Conservation (phyloP, 345 rosid genomes). For the Eucalyptus viminalis region DNA sequence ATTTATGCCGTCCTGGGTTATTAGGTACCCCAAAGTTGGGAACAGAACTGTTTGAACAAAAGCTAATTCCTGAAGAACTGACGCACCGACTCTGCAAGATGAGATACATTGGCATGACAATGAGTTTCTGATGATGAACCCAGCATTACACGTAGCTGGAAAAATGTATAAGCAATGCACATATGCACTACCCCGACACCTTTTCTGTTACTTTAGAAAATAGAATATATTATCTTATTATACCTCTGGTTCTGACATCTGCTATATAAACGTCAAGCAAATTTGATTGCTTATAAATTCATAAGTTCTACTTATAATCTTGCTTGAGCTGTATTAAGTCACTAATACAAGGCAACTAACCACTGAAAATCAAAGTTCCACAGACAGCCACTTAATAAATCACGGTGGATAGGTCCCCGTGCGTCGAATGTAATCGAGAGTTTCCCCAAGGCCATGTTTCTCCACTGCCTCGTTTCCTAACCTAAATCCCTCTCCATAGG, state of each 20-base stretch:
- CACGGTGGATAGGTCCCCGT: slow-evolving; percentile 15
- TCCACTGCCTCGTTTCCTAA: slow-evolving; percentile 54
- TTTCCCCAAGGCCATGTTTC: slow-evolving; percentile 47
- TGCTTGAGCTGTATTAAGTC: neutral
- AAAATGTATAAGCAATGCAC: neutral
- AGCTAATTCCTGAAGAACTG: neutral
- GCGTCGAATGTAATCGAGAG: slow-evolving; percentile 68
- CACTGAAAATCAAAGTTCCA: neutral
- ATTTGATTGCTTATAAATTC: neutral
- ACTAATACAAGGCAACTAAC: neutral
- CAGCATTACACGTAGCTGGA: neutral
- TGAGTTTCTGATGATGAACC: neutral
- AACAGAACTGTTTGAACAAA: neutral
- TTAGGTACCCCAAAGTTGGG: neutral
- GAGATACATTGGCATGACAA: neutral
- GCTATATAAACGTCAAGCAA: neutral
- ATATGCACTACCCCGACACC: neutral
- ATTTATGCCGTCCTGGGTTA: neutral
- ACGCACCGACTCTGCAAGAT: neutral
- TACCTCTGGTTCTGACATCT: neutral
- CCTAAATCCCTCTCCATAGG: slow-evolving; percentile 90
- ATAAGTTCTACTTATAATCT: neutral
- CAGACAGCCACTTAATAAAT: neutral
- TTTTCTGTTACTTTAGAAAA: neutral
- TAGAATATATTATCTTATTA: neutral